Evolutionary conservation across 164 flowering plant genomes (phyloP).

Genomic region (Litsea cubeba): DNA sequence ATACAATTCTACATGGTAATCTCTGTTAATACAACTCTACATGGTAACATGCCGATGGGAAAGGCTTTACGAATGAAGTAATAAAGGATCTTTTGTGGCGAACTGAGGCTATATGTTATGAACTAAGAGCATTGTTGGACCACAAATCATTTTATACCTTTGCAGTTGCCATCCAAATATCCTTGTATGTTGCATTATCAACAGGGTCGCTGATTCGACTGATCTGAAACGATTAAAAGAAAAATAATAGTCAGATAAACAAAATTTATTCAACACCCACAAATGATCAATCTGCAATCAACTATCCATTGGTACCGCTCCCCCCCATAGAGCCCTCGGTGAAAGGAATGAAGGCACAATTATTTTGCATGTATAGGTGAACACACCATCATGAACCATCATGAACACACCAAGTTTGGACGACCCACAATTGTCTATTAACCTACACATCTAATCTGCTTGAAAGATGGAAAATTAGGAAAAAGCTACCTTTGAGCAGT

Average conservation of each 20-base stretch:
- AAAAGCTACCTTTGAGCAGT: too few relatives aligned
- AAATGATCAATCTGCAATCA: too few relatives aligned
- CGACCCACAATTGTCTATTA: too few relatives aligned
- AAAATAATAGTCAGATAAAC: not conserved
- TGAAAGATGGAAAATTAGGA: too few relatives aligned
- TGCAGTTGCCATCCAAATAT: constrained; percentile 91
- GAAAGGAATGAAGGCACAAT: too few relatives aligned
- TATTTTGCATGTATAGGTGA: too few relatives aligned
- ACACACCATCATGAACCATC: too few relatives aligned
- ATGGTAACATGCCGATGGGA: not conserved
- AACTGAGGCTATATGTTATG: not conserved
- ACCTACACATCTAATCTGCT: too few relatives aligned
- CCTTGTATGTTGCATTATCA: constrained; percentile 75
- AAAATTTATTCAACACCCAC: not conserved
- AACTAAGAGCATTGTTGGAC: too few relatives aligned
- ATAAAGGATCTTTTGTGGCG: not conserved
- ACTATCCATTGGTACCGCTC: too few relatives aligned
- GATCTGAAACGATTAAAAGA: constrained; percentile 33
- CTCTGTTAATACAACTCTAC: not conserved
- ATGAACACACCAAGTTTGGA: too few relatives aligned
- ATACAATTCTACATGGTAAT: not conserved
- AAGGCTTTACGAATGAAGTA: not conserved
- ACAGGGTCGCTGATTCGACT: constrained; percentile 72
- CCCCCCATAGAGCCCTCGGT: too few relatives aligned
- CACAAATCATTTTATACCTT: constrained; percentile 41